These are phyloP conservation scores for Ophiostoma perfectum DNA, from an alignment of 2,329 filamentous ascomycete genomes.

Conservation along the genomic window DNA sequence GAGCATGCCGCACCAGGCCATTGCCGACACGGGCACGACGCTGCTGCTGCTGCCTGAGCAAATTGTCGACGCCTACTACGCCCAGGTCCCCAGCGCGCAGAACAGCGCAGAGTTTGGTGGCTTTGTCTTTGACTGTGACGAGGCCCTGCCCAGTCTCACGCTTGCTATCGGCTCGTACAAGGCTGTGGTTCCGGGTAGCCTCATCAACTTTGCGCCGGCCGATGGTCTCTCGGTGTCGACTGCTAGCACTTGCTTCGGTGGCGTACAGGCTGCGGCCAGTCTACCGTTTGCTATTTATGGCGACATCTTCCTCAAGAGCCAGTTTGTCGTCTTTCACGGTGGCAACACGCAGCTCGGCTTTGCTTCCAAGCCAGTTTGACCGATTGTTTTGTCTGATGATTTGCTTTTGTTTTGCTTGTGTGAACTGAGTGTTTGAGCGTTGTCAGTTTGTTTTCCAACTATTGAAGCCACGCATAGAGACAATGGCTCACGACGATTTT, in stretches of 20 bases:
- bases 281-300: constrained; percentile 32
- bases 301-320: constrained; percentile 32
- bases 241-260: constrained; percentile 33
- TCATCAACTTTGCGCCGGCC: constrained; percentile 37
- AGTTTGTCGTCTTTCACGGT: constrained; percentile 34
- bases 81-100: constrained; percentile 34
- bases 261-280: constrained; percentile 31
- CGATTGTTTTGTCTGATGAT: background rate
- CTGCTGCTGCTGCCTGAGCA: constrained; percentile 36
- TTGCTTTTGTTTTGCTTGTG: background rate
- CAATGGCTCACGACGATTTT: too few species aligned
- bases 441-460: too few species aligned
- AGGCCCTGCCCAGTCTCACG: constrained; percentile 34
- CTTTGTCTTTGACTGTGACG: constrained; percentile 37
- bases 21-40: constrained; percentile 42
- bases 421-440: too few species aligned
- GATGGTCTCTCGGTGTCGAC: constrained; percentile 35
- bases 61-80: constrained; percentile 39
- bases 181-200: constrained; percentile 38
- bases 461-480: too few species aligned
- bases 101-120: constrained; percentile 34
- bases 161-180: constrained; percentile 34
- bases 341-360: constrained; percentile 40
- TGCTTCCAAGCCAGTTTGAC: constrained; percentile 29
- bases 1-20: constrained; percentile 32